phyloP scores from a whole-genome alignment of 1,284 basidiomycete genomes.

The Boletus sp. region DNA sequence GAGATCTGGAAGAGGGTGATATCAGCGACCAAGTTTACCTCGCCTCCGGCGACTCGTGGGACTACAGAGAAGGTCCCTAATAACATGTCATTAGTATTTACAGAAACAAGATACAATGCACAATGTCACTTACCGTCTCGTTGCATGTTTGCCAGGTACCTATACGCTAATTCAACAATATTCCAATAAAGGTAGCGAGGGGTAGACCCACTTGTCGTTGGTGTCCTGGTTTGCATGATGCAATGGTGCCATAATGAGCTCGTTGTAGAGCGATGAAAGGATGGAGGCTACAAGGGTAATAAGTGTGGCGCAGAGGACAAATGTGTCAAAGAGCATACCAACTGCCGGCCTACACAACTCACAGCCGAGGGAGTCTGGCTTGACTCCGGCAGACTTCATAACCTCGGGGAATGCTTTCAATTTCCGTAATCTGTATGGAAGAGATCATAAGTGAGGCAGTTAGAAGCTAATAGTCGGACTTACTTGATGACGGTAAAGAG shows the following conservation, averaged over 20 bases:
- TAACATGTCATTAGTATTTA: neutral
- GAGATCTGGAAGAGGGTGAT: neutral
- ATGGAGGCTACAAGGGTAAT: slow-evolving; percentile 35
- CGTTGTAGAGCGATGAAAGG: slow-evolving; percentile 66
- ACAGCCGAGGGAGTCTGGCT: slow-evolving; percentile 57
- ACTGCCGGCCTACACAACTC: slow-evolving; percentile 73
- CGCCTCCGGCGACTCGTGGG: slow-evolving; percentile 66
- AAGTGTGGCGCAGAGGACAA: neutral
- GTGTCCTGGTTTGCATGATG: slow-evolving; percentile 73
- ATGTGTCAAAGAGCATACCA: slow-evolving; percentile 35
- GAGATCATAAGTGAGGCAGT: neutral
- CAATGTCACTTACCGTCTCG: slow-evolving; percentile 48
- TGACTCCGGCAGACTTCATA: slow-evolving; percentile 51
- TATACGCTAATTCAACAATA: slow-evolving; percentile 3
- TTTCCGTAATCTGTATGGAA: slow-evolving; percentile 48
- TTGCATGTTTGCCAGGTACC: slow-evolving; percentile 74
- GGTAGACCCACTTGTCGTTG: slow-evolving; percentile 42
- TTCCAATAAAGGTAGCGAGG: neutral
- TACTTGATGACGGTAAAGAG: slow-evolving; percentile 65
- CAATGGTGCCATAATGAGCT: slow-evolving; percentile 61
- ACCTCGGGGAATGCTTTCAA: slow-evolving; percentile 55
- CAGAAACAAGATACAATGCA: neutral
- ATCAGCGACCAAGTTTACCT: slow-evolving; percentile 30
- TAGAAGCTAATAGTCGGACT: slow-evolving; percentile 4
- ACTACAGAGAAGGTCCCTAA: slow-evolving; percentile 68